A percentile compares a stretch with the other conserved stretches of the same genome.
Evolutionary conservation across 805 yeast genomes (phyloP).

Genomic region (Candida methanosorbosa): DNA sequence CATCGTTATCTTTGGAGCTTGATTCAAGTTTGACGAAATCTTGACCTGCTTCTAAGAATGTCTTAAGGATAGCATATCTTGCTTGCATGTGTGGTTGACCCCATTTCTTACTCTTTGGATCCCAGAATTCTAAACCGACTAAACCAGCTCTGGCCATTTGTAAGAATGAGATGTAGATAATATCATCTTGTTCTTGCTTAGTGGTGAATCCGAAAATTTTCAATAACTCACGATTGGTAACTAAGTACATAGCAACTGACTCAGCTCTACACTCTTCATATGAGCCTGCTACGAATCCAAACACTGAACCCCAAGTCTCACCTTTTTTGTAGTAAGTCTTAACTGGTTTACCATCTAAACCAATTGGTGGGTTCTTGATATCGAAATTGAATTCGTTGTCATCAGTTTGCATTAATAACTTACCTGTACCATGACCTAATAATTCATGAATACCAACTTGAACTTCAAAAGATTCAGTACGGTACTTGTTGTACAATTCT

Average conservation of each 20-base stretch:
- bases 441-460: constrained; percentile 92
- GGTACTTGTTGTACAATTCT: constrained; percentile 56
- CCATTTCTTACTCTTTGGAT: constrained; percentile 75
- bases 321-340: constrained; percentile 66
- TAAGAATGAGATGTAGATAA: constrained; percentile 59
- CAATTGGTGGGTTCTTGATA: constrained; percentile 49
- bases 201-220: constrained; percentile 63
- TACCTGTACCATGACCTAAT: constrained; percentile 89
- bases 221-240: constrained; percentile 58
- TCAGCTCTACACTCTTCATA: constrained; percentile 94
- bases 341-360: constrained; percentile 52
- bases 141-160: constrained; percentile 88
- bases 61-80: constrained; percentile 74
- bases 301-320: constrained; percentile 86
- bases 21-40: constrained; percentile 48
- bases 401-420: constrained; percentile 50
- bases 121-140: constrained; percentile 79
- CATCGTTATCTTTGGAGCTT: constrained; percentile 41
- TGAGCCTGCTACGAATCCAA: constrained; percentile 77
- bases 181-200: constrained; percentile 50
- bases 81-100: constrained; percentile 97
- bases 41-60: constrained; percentile 55
- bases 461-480: constrained; percentile 81
- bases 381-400: constrained; percentile 70
- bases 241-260: constrained; percentile 74